Conservation (phyloP, 2,329 filamentous ascomycete species). For the Ceratocystis destructans region DNA sequence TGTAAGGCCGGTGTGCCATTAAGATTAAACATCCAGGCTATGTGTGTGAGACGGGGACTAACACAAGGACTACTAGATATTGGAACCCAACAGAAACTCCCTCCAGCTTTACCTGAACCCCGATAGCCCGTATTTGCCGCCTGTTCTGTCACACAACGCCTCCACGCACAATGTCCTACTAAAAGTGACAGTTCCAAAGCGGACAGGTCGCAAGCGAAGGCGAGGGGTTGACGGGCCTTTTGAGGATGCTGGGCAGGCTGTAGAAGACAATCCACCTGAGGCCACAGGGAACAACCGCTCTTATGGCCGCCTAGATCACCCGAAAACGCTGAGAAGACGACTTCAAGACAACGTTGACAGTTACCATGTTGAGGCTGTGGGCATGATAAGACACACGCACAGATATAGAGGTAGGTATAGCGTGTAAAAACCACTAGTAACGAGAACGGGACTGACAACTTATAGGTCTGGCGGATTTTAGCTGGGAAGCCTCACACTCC, state of each 20-base stretch:
- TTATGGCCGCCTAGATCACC: constrained; percentile 37
- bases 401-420: constrained; percentile 55
- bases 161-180: constrained; percentile 72
- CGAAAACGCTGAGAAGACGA: constrained; percentile 43
- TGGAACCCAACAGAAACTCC: constrained; percentile 37
- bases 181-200: constrained; percentile 72
- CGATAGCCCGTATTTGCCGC: constrained; percentile 64
- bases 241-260: constrained; percentile 30
- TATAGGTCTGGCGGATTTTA: constrained; percentile 65
- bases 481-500: constrained; percentile 57
- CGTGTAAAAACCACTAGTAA: not conserved
- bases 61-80: constrained; percentile 26
- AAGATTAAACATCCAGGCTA: not conserved
- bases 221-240: constrained; percentile 59
- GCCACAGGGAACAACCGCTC: constrained; percentile 28
- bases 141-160: constrained; percentile 62
- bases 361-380: constrained; percentile 57
- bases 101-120: constrained; percentile 64
- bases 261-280: constrained; percentile 21
- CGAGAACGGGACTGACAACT: not conserved
- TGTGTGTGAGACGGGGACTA: constrained; percentile 4
- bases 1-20: constrained; percentile 23
- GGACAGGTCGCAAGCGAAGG: constrained; percentile 77
- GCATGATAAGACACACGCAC: constrained; percentile 65
- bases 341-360: constrained; percentile 55